Evolutionary conservation across 2,329 filamentous ascomycete genomes (phyloP).

Genomic region (Beauveria rudraprayagi): DNA sequence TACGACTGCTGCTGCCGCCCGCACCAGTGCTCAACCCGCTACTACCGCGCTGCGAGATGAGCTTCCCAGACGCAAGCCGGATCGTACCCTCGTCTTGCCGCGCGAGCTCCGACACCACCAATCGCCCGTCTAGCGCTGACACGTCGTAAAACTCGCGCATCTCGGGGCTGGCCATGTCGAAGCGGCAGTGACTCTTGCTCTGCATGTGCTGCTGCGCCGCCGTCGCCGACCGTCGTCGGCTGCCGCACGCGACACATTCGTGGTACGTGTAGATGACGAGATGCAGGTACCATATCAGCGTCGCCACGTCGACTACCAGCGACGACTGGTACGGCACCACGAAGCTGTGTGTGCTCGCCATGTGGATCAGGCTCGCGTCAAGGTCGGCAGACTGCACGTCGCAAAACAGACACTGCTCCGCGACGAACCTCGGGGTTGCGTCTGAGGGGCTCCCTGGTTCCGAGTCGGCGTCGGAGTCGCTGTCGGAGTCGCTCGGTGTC

Average conservation of each 20-base stretch:
- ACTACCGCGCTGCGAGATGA: constrained; percentile 6
- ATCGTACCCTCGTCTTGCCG: neutral
- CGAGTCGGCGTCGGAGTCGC: neutral
- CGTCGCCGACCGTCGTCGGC: constrained; percentile 29
- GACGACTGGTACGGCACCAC: constrained; percentile 30
- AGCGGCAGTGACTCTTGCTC: constrained; percentile 35
- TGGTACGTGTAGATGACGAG: constrained; percentile 37
- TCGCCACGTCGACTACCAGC: constrained; percentile 35
- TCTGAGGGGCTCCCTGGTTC: neutral
- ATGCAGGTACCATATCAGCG: constrained; percentile 37
- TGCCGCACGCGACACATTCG: constrained; percentile 41
- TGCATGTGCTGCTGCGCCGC: constrained; percentile 41
- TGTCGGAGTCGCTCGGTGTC: neutral
- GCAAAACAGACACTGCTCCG: constrained; percentile 34
- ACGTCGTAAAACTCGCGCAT: constrained; percentile 31
- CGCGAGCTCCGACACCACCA: neutral
- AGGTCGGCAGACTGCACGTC: constrained; percentile 20
- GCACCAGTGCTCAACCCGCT: neutral
- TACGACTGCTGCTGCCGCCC: neutral
- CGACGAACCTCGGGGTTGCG: constrained; percentile 16
- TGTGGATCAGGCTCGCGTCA: constrained; percentile 32
- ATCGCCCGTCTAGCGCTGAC: neutral
- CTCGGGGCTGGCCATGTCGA: constrained; percentile 23
- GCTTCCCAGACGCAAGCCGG: neutral
- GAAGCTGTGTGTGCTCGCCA: constrained; percentile 38